These are phyloP conservation scores for Saturnispora kantuleensis DNA, from an alignment of 805 yeast species.

Conservation along the genomic window DNA sequence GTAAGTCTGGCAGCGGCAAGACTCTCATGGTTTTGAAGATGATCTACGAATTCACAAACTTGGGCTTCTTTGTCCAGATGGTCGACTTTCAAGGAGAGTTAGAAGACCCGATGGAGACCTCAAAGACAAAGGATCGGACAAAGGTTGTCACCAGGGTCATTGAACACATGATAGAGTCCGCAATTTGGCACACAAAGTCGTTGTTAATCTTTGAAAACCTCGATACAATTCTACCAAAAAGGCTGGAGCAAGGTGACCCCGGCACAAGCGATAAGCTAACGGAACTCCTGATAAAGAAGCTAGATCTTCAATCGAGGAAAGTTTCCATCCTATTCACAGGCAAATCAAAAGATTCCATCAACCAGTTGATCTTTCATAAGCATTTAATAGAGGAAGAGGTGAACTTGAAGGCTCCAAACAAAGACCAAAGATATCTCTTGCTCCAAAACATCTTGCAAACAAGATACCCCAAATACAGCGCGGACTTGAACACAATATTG, in stretches of 20 bases:
- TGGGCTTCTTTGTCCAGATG: constrained; percentile 38
- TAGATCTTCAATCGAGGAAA: constrained; percentile 36
- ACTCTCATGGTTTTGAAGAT: constrained; percentile 42
- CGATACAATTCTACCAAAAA: constrained; percentile 63
- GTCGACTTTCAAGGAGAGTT: constrained; percentile 21
- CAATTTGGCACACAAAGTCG: constrained; percentile 66
- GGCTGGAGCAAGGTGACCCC: constrained; percentile 46
- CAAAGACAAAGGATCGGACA: constrained; percentile 4
- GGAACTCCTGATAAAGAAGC: constrained; percentile 41
- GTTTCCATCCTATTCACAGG: constrained; percentile 56
- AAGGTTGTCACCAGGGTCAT: constrained; percentile 29
- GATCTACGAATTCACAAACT: constrained; percentile 26
- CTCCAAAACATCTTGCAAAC: constrained; percentile 30
- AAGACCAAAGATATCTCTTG: constrained; percentile 39
- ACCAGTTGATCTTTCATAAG: constrained; percentile 49
- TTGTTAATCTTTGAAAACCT: constrained; percentile 68
- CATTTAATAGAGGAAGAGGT: constrained; percentile 61
- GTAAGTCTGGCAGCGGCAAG: constrained; percentile 79
- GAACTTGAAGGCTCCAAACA: constrained; percentile 60
- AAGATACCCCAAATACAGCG: constrained; percentile 19
- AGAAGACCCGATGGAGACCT: not conserved
- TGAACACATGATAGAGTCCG: constrained; percentile 37
- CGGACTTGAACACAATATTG: constrained; percentile 31
- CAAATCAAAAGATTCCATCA: constrained; percentile 53
- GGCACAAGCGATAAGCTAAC: constrained; percentile 53